phyloP scores from a whole-genome alignment of 2,329 filamentous ascomycete species.

The Helotiales sp. region DNA sequence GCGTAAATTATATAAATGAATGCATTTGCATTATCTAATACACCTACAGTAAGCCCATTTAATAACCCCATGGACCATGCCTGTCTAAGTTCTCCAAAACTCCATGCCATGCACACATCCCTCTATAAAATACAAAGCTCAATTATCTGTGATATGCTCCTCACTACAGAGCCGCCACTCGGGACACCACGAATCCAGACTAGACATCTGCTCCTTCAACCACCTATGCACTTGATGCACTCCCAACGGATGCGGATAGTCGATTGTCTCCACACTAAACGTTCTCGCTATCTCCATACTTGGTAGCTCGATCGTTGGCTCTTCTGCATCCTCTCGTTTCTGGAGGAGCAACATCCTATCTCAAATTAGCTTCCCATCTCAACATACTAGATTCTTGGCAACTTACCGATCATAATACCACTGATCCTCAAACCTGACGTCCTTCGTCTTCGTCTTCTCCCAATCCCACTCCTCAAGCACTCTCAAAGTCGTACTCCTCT shows the following conservation, averaged over 20 bases:
- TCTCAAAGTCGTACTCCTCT: slow-evolving; percentile 36
- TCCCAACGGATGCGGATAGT: slow-evolving; percentile 34
- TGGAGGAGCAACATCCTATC: slow-evolving; percentile 26
- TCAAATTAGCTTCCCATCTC: background rate
- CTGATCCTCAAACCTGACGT: slow-evolving; percentile 31
- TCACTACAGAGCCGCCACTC: slow-evolving; percentile 14
- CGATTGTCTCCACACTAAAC: slow-evolving; percentile 34
- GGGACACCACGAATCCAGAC: slow-evolving; percentile 21
- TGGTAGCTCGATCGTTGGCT: slow-evolving; percentile 30
- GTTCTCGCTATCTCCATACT: slow-evolving; percentile 30
- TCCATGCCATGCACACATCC: background rate
- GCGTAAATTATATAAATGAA: too few species aligned
- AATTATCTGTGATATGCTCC: background rate
- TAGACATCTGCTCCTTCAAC: slow-evolving; percentile 23
- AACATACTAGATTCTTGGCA: background rate
- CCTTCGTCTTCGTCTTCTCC: slow-evolving; percentile 23
- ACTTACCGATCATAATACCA: slow-evolving; percentile 33
- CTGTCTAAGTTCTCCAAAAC: background rate
- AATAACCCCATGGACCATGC: background rate
- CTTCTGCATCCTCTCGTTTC: slow-evolving; percentile 19
- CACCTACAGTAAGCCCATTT: background rate
- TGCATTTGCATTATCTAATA: background rate
- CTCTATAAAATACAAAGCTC: background rate
- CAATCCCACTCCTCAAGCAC: slow-evolving; percentile 32
- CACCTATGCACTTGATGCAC: slow-evolving; percentile 33